Conservation (phyloP, 495 filamentous ascomycete species). For the Bryoglossum gracile region DNA sequence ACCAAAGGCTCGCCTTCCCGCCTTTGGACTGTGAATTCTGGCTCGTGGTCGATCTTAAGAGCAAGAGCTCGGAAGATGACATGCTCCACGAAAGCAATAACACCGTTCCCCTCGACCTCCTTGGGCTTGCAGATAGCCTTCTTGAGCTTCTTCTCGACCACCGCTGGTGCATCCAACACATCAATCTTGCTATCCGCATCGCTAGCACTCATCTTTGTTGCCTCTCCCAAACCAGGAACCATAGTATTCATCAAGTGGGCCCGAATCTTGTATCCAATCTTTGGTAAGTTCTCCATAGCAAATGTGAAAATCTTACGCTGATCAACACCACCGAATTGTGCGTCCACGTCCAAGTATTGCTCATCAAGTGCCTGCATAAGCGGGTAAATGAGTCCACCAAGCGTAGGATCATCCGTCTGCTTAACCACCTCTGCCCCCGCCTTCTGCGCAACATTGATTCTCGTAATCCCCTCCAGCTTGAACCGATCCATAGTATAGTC, state of each 20-base stretch:
- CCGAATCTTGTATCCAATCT: slow-evolving; percentile 57
- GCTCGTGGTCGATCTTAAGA: slow-evolving; percentile 45
- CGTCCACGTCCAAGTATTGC: slow-evolving; percentile 79
- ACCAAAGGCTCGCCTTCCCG: slow-evolving; percentile 65
- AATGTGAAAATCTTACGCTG: slow-evolving; percentile 86
- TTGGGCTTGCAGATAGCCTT: slow-evolving; percentile 58
- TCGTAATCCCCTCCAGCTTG: slow-evolving; percentile 48
- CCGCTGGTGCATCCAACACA: slow-evolving; percentile 68
- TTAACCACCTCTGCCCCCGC: slow-evolving; percentile 92
- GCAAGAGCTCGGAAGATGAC: slow-evolving; percentile 67
- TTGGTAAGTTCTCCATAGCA: slow-evolving; percentile 68
- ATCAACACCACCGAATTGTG: slow-evolving; percentile 67
- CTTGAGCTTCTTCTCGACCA: slow-evolving; percentile 38
- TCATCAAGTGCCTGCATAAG: slow-evolving; percentile 89
- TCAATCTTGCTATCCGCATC: slow-evolving; percentile 80
- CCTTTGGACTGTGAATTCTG: slow-evolving; percentile 49
- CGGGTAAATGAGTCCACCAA: slow-evolving; percentile 80
- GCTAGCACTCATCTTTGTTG: slow-evolving; percentile 65
- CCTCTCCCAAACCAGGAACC: slow-evolving; percentile 76
- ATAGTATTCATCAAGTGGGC: slow-evolving; percentile 89
- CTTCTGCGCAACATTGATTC: slow-evolving; percentile 68
- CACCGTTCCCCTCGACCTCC: slow-evolving; percentile 75
- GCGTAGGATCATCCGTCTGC: slow-evolving; percentile 60
- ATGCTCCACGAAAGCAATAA: slow-evolving; percentile 75
- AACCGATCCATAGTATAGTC: slow-evolving; percentile 76